These are phyloP conservation scores for Colletotrichum noveboracense DNA, from an alignment of 2,329 filamentous ascomycete species.

Conservation along the genomic window DNA sequence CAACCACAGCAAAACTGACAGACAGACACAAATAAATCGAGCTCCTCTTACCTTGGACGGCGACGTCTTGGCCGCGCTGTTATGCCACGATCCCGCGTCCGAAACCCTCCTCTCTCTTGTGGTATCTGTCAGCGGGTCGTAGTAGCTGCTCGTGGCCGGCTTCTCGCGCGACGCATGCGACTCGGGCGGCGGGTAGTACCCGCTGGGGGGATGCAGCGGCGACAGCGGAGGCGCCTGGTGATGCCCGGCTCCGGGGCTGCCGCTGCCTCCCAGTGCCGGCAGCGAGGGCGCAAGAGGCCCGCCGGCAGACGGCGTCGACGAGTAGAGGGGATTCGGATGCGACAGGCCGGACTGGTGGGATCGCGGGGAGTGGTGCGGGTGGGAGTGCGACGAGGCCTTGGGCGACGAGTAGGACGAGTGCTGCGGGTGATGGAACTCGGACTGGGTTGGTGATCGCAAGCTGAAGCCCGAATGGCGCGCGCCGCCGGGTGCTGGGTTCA, in stretches of 20 bases:
- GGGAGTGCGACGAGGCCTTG: constrained; percentile 27
- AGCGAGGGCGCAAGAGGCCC: constrained; percentile 23
- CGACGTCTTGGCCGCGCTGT: constrained; percentile 46
- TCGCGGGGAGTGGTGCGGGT: constrained; percentile 30
- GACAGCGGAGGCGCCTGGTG: constrained; percentile 37
- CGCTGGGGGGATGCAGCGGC: constrained; percentile 48
- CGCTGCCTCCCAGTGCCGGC: constrained; percentile 21
- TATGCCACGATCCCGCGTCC: constrained; percentile 48
- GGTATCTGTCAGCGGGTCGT: constrained; percentile 59
- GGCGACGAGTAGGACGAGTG: constrained; percentile 32
- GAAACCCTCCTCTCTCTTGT: constrained; percentile 51
- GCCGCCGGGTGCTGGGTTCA: constrained; percentile 40
- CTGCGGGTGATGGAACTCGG: constrained; percentile 41
- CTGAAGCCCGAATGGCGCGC: constrained; percentile 51
- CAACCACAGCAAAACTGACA: neutral
- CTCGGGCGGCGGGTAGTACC: constrained; percentile 42
- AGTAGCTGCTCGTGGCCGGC: constrained; percentile 51
- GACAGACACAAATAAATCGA: constrained; percentile 11
- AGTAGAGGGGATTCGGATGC: constrained; percentile 38
- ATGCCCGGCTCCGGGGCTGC: constrained; percentile 23
- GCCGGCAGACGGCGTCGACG: constrained; percentile 30
- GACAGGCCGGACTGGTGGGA: constrained; percentile 23
- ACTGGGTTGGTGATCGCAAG: constrained; percentile 54
- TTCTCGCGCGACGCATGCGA: constrained; percentile 42
- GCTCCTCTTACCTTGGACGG: constrained; percentile 52